Evolutionary conservation across 352 stramenopile genomes (phyloP).

Genomic region (Lagenidium giganteum): DNA sequence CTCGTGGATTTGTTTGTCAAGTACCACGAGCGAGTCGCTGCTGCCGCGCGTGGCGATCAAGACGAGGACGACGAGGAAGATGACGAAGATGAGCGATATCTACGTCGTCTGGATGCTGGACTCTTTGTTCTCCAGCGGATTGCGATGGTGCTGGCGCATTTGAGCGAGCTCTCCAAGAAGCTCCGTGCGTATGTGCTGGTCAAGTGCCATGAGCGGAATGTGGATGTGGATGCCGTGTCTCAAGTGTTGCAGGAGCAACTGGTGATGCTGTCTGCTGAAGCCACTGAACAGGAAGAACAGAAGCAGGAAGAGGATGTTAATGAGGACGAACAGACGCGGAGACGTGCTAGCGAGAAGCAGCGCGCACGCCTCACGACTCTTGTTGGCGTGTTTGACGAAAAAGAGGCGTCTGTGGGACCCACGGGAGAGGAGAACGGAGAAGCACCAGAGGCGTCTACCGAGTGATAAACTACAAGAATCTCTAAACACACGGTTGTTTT

Average conservation of each 20-base stretch:
- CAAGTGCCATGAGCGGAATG: conserved; percentile 69
- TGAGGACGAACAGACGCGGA: conserved; percentile 6
- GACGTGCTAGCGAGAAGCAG: too few relatives aligned
- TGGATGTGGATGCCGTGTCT: conserved; percentile 38
- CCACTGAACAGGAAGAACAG: conserved; percentile 2
- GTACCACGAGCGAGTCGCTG: conserved; percentile 54
- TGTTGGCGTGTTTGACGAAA: too few relatives aligned
- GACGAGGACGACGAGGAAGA: conserved; percentile 24
- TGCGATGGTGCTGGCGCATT: conserved; percentile 52
- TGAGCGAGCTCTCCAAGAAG: conserved; percentile 60
- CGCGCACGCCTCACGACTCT: too few relatives aligned
- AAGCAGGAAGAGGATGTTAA: conserved; percentile 1
- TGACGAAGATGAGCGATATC: conserved; percentile 43
- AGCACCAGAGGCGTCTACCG: neutral
- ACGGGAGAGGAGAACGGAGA: neutral
- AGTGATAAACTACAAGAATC: too few relatives aligned
- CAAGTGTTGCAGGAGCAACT: conserved; percentile 57
- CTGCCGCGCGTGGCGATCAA: conserved; percentile 13
- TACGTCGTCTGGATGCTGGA: conserved; percentile 65
- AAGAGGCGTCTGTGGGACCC: too few relatives aligned
- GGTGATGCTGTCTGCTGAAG: conserved; percentile 32
- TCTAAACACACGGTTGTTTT: too few relatives aligned
- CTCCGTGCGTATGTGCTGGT: conserved; percentile 63
- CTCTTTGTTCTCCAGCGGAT: conserved; percentile 75
- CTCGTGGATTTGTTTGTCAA: conserved; percentile 73